Conservation (phyloP, 306 rosid genomes). For the Prunus campanulata region DNA sequence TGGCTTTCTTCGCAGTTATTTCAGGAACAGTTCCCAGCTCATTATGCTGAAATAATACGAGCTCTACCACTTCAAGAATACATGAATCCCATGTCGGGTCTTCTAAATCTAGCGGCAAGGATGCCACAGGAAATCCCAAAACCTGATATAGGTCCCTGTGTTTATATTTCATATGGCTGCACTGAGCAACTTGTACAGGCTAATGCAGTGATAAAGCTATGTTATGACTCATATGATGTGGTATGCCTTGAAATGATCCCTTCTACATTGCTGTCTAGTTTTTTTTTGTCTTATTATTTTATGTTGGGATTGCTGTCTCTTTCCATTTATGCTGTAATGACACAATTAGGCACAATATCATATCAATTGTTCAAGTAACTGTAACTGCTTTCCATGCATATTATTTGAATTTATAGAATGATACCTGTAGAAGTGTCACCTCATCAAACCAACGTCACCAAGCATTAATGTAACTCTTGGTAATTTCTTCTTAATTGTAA, state of each 20-base stretch:
- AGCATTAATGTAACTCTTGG: not conserved
- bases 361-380: slow-evolving; percentile 3
- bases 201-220: slow-evolving; percentile 65
- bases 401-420: not conserved
- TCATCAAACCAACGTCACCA: not conserved
- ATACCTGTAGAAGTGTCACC: not conserved
- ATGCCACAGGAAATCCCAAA: slow-evolving; percentile 63
- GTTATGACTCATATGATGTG: slow-evolving; percentile 71
- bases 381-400: slow-evolving; percentile 3
- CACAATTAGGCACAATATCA: not conserved
- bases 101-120: slow-evolving; percentile 78
- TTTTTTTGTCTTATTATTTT: not conserved
- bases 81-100: slow-evolving; percentile 87
- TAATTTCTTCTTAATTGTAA: not conserved
- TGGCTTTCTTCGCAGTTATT: slow-evolving; percentile 85
- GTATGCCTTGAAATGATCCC: slow-evolving; percentile 44
- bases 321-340: not conserved
- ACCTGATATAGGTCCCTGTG: slow-evolving; percentile 78
- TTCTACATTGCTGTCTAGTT: slow-evolving; percentile 16
- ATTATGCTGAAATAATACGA: slow-evolving; percentile 68
- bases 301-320: slow-evolving; percentile 2
- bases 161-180: slow-evolving; percentile 72
- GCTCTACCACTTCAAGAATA: slow-evolving; percentile 86
- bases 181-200: slow-evolving; percentile 51
- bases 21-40: slow-evolving; percentile 90